Percentiles rank a stretch among this genome's conserved stretches.
Conservation (phyloP, 371 early-diverging fungal genomes). For the Mortierella sp. region DNA sequence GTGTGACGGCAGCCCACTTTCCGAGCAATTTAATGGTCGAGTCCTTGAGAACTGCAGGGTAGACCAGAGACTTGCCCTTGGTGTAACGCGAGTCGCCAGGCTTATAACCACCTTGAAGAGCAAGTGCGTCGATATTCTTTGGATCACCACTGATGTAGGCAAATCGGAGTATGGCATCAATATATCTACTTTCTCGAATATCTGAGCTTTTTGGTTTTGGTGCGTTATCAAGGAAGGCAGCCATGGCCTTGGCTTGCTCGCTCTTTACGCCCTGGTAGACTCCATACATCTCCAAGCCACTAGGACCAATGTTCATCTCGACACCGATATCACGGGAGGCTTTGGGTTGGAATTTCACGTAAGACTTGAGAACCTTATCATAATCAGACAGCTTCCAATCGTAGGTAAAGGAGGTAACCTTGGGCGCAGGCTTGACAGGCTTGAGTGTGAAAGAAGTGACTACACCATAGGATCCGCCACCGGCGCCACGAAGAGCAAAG, state of each 20-base stretch:
- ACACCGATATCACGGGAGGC: constrained; percentile 35
- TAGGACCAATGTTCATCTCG: constrained; percentile 38
- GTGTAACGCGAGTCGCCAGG: constrained; percentile 35
- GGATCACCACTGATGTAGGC: constrained; percentile 23
- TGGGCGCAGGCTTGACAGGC: constrained; percentile 43
- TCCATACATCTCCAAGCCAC: constrained; percentile 34
- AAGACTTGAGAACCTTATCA: constrained; percentile 35
- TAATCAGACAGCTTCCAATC: constrained; percentile 31
- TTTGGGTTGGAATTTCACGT: constrained; percentile 18
- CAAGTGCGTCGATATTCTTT: constrained; percentile 37
- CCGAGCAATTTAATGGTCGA: constrained; percentile 32
- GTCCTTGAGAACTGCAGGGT: constrained; percentile 30
- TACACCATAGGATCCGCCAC: constrained; percentile 68
- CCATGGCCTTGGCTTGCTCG: constrained; percentile 19
- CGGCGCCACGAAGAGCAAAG: constrained; percentile 74
- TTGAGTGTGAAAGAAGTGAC: constrained; percentile 59
- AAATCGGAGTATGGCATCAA: constrained; percentile 40
- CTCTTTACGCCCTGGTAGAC: constrained; percentile 39
- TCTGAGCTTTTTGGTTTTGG: constrained; percentile 28
- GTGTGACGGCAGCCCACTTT: constrained; percentile 35
- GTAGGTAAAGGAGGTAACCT: constrained; percentile 38
- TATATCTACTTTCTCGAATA: constrained; percentile 29
- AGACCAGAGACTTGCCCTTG: constrained; percentile 48
- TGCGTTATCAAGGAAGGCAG: constrained; percentile 20
- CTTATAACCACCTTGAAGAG: constrained; percentile 20